Conservation (phyloP, 805 yeast genomes). For the Starmera pachycereana region DNA sequence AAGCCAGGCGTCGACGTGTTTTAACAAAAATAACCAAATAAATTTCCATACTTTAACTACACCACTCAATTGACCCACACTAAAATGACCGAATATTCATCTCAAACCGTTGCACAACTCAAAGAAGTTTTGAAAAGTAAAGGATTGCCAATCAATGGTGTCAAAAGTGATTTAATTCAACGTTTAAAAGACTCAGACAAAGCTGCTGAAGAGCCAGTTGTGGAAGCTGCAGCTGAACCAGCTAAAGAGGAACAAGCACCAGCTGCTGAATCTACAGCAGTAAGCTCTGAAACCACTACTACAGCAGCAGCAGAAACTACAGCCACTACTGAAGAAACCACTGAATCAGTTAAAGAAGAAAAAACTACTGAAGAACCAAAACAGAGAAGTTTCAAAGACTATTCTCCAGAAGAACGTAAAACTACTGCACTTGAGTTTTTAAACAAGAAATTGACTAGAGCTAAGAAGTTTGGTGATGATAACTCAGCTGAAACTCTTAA, state of each 20-base stretch:
- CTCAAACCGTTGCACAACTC: constrained; percentile 75
- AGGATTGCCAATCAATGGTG: constrained; percentile 62
- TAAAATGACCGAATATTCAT: constrained; percentile 42
- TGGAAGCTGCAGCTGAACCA: constrained; percentile 1
- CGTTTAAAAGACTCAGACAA: constrained; percentile 53
- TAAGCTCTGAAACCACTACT: constrained; percentile 17
- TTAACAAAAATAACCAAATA: too few relatives aligned
- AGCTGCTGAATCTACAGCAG: constrained; percentile 13
- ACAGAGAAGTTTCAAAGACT: constrained; percentile 21
- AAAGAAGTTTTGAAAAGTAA: constrained; percentile 64
- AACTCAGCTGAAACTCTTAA: constrained; percentile 42
- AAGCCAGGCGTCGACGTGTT: too few relatives aligned
- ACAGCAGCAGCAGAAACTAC: constrained; percentile 3
- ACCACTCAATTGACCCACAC: neutral
- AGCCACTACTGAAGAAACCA: constrained; percentile 6
- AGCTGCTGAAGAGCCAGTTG: neutral
- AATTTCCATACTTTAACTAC: too few relatives aligned
- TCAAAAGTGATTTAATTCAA: constrained; percentile 66
- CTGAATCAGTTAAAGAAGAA: neutral
- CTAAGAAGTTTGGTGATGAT: constrained; percentile 66
- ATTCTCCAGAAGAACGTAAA: constrained; percentile 63
- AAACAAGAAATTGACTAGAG: constrained; percentile 57
- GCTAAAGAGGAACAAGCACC: constrained; percentile 2
- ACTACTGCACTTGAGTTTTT: constrained; percentile 58
- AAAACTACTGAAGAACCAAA: constrained; percentile 15